Conservation (phyloP, 2,329 filamentous ascomycete species). For the Paramyrothecium roridum region DNA sequence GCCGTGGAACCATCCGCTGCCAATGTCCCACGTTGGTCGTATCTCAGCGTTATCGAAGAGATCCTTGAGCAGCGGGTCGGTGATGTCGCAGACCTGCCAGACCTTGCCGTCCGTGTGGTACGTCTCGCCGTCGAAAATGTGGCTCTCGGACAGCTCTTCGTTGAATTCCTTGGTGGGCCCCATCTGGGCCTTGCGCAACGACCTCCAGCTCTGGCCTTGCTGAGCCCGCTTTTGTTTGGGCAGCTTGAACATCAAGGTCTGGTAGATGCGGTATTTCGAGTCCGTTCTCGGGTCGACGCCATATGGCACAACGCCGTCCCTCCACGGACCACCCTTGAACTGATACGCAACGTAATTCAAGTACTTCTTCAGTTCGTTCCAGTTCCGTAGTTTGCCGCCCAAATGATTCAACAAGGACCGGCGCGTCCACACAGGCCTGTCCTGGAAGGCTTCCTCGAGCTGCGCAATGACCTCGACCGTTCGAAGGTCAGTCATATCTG, state of each 20-base stretch:
- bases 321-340: constrained; percentile 89
- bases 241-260: constrained; percentile 85
- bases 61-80: constrained; percentile 67
- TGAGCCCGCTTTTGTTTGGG: constrained; percentile 45
- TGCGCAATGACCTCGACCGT: constrained; percentile 63
- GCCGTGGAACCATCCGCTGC: constrained; percentile 81
- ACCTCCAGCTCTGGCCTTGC: constrained; percentile 48
- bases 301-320: constrained; percentile 80
- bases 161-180: constrained; percentile 34
- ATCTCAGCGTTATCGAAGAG: constrained; percentile 64
- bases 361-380: constrained; percentile 66
- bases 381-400: constrained; percentile 44
- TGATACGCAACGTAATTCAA: constrained; percentile 86
- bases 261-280: constrained; percentile 75
- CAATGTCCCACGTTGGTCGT: constrained; percentile 55
- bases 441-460: constrained; percentile 63
- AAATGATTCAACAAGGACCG: constrained; percentile 77
- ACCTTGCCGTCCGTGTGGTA: constrained; percentile 80
- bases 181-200: constrained; percentile 36
- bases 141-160: constrained; percentile 47
- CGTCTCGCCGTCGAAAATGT: constrained; percentile 79
- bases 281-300: constrained; percentile 82
- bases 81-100: constrained; percentile 93
- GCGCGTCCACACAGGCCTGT: constrained; percentile 83
- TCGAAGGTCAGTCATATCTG: constrained; percentile 55